Base-by-base conservation (phyloP, 371 early-diverging fungal genomes). In the Mucor sp. region DNA sequence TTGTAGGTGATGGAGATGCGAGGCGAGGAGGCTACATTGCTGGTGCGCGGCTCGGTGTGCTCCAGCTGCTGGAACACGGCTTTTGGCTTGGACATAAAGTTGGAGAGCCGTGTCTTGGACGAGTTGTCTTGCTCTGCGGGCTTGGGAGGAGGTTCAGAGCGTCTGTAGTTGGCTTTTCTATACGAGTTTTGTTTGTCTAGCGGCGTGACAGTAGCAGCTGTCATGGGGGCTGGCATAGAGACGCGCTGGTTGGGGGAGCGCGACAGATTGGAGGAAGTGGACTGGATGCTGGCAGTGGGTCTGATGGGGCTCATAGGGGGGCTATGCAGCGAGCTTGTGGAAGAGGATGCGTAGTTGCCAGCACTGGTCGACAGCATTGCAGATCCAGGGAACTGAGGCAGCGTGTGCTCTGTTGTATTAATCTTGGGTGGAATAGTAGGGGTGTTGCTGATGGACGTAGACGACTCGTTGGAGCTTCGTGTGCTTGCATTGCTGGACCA, bases 61-160 rank as follows among this genome's bases (percentile, higher is more conserved):
- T 44, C 58, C 19, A 63, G 55, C 12, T 66, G 58, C 15, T 82
- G 80, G 28, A 79, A 78, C 4, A 69, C 70, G 8, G 78, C 78
- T 27, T 65, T 71, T 30, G 82, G 82, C 58, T 75, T 83, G 17
- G 79, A 72, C 76, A 80, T 83, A 32, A 80, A 69, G 4, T 67
- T 66, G 14, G 77, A 72, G 0, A 80, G 43, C 6, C 71, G 69
- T 15, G 66, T 53, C n/a, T 66, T 76, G 6, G 67, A 30, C n/a
- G 68, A 73, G 21, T 48, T 60, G 58, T 68, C 69, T 41, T 61
- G 56, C 35, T 58, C 44, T 23, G 43, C 21, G 21, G 63, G 55
- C n/a, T 63, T 63, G 2, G 63, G 63, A 1, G 63, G 48, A 1
- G 74, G 67, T 5, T 73, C 74, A 8, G 74, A 73, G 32, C 58